Percentiles rank a stretch among this genome's conserved stretches.
Conservation (phyloP, 2,329 filamentous ascomycete species). For the Paraphoma chrysanthemicola region DNA sequence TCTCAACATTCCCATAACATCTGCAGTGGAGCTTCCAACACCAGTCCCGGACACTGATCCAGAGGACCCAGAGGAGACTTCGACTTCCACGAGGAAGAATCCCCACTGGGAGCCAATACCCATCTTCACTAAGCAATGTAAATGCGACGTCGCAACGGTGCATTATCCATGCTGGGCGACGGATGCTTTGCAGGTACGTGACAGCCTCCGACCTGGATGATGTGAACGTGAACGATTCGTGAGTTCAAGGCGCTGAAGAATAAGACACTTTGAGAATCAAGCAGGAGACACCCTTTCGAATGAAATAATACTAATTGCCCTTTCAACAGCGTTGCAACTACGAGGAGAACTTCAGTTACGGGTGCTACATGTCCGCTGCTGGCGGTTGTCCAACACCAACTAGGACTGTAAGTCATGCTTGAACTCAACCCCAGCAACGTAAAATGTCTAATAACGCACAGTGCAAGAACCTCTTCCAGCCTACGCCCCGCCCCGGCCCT, state of each 20-base stretch:
- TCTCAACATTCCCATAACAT: constrained; percentile 30
- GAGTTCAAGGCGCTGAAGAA: no score
- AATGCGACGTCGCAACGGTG: constrained; percentile 31
- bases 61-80: not conserved
- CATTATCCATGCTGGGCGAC: constrained; percentile 39
- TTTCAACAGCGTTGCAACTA: constrained; percentile 32
- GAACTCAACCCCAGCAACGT: not conserved
- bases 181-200: constrained; percentile 35
- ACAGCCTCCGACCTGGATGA: not conserved
- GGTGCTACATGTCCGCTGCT: constrained; percentile 36
- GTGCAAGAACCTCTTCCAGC: constrained; percentile 31
- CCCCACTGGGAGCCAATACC: constrained; percentile 59
- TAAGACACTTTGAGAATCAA: no score
- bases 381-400: constrained; percentile 38
- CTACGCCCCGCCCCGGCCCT: constrained; percentile 31
- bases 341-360: constrained; percentile 37
- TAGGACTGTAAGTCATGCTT: constrained; percentile 23
- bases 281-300: no score
- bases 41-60: constrained; percentile 5
- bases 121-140: constrained; percentile 63
- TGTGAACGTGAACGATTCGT: not conserved
- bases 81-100: constrained; percentile 51
- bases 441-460: constrained; percentile 5
- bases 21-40: constrained; percentile 1
- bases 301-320: not conserved